Conservation (phyloP, 805 yeast genomes). For the Saturnispora diversa region DNA sequence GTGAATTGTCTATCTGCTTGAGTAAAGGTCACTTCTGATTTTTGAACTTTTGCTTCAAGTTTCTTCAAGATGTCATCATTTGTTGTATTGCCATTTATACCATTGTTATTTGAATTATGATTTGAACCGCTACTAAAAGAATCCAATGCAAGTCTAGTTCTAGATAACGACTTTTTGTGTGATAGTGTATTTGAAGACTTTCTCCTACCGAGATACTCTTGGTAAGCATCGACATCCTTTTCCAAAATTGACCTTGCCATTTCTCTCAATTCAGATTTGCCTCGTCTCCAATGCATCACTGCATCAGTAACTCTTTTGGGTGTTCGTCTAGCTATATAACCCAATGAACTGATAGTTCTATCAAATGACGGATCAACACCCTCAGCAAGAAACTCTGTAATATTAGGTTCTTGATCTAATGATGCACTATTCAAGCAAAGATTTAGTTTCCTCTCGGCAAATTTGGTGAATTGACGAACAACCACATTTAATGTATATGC, state of each 20-base stretch:
- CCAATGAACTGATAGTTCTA: constrained; percentile 74
- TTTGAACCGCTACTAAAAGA: not conserved
- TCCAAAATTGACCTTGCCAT: constrained; percentile 50
- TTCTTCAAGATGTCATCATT: constrained; percentile 14
- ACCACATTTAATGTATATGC: constrained; percentile 91
- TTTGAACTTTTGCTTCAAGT: constrained; percentile 26
- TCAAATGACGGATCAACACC: constrained; percentile 86
- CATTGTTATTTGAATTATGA: not conserved
- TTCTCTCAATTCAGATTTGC: constrained; percentile 80
- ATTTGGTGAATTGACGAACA: constrained; percentile 91
- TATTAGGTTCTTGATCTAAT: constrained; percentile 65
- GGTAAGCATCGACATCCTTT: constrained; percentile 26
- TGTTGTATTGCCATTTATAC: too few species aligned
- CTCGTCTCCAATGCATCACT: constrained; percentile 96
- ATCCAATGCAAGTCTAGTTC: constrained; percentile 12
- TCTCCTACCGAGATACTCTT: constrained; percentile 13
- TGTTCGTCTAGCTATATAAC: constrained; percentile 80
- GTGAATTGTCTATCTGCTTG: constrained; percentile 82
- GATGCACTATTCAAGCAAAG: constrained; percentile 59
- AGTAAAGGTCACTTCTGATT: constrained; percentile 58
- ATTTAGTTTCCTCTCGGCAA: constrained; percentile 81
- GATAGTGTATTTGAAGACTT: constrained; percentile 1
- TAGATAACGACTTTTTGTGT: constrained; percentile 23
- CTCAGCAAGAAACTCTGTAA: constrained; percentile 68
- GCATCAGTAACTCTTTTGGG: constrained; percentile 96